Percentiles rank a stretch among this genome's conserved stretches.
These are phyloP conservation scores for Rhizophagus sp. DNA, from an alignment of 192 early-diverging fungal genomes.

Conservation along the genomic window DNA sequence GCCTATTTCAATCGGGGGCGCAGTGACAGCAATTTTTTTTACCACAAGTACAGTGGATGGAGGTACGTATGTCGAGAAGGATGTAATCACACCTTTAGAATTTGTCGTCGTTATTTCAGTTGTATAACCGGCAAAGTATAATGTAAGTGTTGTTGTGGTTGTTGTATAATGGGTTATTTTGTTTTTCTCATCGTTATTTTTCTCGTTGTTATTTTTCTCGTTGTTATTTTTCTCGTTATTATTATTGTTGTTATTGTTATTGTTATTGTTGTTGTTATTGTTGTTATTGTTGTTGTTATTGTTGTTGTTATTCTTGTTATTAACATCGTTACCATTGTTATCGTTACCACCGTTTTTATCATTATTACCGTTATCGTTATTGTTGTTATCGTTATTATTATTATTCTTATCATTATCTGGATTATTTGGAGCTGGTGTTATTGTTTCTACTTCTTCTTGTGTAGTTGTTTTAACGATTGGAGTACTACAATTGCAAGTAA, in stretches of 20 bases:
- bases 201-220: background rate
- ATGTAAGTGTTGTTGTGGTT: background rate
- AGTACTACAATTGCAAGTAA: background rate
- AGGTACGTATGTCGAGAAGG: background rate
- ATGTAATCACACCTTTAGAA: background rate
- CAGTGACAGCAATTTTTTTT: background rate
- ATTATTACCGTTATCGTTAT: no score
- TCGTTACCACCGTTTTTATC: no score
- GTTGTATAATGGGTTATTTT: background rate
- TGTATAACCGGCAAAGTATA: background rate
- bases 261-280: no score
- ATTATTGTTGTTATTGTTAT: no score
- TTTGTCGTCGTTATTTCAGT: background rate
- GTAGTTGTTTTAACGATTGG: background rate
- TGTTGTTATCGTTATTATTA: no score
- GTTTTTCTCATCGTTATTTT: background rate
- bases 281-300: background rate
- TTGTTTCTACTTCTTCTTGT: background rate
- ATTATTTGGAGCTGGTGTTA: background rate
- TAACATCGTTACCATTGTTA: no score
- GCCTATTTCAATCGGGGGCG: background rate
- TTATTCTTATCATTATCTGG: no score
- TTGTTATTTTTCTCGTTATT: background rate
- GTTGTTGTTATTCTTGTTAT: background rate
- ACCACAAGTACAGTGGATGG: background rate